Evolutionary conservation across 2,329 filamentous ascomycete genomes (phyloP).

Genomic region (Stachybotrys chartarum): DNA sequence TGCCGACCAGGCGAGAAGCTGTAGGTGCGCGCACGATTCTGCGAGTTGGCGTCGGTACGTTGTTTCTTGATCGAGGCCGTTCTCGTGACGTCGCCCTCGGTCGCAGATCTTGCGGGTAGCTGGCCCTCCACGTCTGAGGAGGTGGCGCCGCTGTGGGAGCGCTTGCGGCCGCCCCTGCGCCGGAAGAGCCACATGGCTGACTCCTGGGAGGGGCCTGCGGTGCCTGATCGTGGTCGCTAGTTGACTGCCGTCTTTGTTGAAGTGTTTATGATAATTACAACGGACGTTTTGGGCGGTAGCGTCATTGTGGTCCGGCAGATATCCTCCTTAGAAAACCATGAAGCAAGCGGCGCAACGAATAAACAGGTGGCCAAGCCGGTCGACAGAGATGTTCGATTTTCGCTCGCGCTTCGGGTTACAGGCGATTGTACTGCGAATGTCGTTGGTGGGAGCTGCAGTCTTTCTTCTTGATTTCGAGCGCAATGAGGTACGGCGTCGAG

Average conservation of each 20-base stretch:
- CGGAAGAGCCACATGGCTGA: constrained; percentile 85
- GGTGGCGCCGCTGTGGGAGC: constrained; percentile 44
- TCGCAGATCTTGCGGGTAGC: constrained; percentile 26
- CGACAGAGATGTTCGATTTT: background rate
- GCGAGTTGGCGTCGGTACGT: constrained; percentile 38
- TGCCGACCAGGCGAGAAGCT: constrained; percentile 56
- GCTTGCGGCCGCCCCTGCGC: constrained; percentile 62
- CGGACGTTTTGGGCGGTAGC: constrained; percentile 18
- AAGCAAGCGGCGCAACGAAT: background rate
- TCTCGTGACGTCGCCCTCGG: constrained; percentile 19
- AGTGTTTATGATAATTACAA: constrained; percentile 13
- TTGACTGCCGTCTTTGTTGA: constrained; percentile 13
- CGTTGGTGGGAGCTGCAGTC: no score
- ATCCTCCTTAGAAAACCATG: background rate
- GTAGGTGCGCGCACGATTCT: constrained; percentile 43
- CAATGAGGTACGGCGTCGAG: background rate
- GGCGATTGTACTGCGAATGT: background rate
- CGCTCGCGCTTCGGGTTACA: background rate
- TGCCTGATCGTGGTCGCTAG: constrained; percentile 10
- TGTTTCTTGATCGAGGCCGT: constrained; percentile 30
- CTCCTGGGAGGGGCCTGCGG: constrained; percentile 13
- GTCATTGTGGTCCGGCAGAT: constrained; percentile 15
- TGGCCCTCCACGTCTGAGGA: constrained; percentile 44
- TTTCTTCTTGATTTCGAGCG: background rate
- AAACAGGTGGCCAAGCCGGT: background rate